Evolutionary conservation across 2,329 filamentous ascomycete genomes (phyloP).

Genomic region (Fusarium setosum): DNA sequence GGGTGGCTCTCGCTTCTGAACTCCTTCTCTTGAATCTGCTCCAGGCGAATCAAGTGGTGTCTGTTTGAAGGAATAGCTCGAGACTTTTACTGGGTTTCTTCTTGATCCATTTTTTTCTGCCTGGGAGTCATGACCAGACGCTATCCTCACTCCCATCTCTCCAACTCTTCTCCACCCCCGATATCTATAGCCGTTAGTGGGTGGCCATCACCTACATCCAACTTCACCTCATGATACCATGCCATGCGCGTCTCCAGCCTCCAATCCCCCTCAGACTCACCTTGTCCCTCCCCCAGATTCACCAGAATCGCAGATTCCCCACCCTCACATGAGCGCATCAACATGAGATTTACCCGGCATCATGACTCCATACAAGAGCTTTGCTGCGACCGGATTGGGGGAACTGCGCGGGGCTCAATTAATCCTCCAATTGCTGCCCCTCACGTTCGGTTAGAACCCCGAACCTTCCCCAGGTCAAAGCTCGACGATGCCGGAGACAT

Average conservation of each 20-base stretch:
- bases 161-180: constrained; percentile 24
- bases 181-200: background rate
- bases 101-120: background rate
- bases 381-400: constrained; percentile 37
- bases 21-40: background rate
- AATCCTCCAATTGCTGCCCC: constrained; percentile 46
- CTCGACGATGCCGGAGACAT: constrained; percentile 29
- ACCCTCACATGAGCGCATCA: constrained; percentile 24
- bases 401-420: constrained; percentile 26
- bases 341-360: constrained; percentile 28
- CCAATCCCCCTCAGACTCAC: background rate
- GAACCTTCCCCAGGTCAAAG: constrained; percentile 24
- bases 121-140: constrained; percentile 11
- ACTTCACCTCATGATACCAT: background rate
- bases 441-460: constrained; percentile 40
- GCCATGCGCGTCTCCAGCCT: no score
- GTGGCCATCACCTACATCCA: background rate
- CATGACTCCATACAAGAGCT: constrained; percentile 32
- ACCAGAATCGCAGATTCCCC: constrained; percentile 18
- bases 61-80: background rate
- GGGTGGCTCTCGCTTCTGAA: constrained; percentile 25
- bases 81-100: background rate
- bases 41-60: background rate
- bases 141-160: constrained; percentile 2
- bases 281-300: constrained; percentile 8